These are phyloP conservation scores for Plasmodium reichenowi DNA, from an alignment of 169 alveolate species.

Conservation along the genomic window DNA sequence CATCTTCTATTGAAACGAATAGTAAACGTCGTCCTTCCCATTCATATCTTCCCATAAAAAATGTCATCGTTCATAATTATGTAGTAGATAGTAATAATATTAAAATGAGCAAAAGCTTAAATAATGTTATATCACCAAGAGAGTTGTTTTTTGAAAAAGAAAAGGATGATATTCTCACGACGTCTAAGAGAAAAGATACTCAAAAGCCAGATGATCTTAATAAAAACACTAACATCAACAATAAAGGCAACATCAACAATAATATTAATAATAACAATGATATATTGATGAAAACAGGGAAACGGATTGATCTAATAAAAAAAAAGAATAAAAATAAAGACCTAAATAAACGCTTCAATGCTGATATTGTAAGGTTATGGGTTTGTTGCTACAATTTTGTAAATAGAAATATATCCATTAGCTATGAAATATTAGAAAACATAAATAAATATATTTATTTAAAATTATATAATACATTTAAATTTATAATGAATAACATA, in stretches of 20 bases:
- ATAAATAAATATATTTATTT: conserved; percentile 53
- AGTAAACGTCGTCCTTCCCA: too few species aligned
- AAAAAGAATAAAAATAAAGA: neutral
- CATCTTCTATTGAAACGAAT: too few species aligned
- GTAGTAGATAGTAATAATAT: conserved; percentile 94
- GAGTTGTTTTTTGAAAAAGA: conserved; percentile 81
- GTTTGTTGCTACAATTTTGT: conserved; percentile 64
- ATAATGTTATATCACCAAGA: conserved; percentile 94
- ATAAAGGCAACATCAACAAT: neutral
- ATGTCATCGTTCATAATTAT: conserved; percentile 94
- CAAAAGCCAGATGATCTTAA: neutral
- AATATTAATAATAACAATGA: neutral
- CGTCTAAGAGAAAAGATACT: neutral
- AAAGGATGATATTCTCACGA: neutral
- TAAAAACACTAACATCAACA: neutral
- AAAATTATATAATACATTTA: conserved; percentile 63
- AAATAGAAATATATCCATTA: conserved; percentile 27
- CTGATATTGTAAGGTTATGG: conserved; percentile 73
- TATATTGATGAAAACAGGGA: neutral
- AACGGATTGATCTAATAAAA: neutral
- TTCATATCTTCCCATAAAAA: conserved; percentile 89
- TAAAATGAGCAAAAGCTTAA: conserved; percentile 95
- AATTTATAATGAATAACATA: conserved; percentile 58
- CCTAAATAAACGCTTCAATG: conserved; percentile 29
- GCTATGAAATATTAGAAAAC: conserved; percentile 50